Evolutionary conservation across 768 basidiomycete species (phyloP).

Genomic region (Phaffia australis): DNA sequence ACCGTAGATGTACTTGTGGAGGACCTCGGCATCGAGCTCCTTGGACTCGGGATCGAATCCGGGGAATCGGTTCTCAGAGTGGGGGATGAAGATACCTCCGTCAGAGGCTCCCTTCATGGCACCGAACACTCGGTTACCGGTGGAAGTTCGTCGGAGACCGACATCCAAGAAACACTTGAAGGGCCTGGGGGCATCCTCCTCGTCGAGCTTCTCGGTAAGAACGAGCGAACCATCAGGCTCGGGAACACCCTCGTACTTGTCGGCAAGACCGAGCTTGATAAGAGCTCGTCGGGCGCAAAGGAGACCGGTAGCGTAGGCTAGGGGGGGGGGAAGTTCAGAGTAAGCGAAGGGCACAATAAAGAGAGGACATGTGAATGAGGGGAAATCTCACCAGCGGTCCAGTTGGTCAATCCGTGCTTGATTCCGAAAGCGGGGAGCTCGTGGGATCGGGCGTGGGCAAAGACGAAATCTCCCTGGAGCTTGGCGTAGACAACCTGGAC

Average conservation of each 20-base stretch:
- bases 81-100: conserved; percentile 95
- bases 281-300: conserved; percentile 89
- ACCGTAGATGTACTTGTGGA: conserved; percentile 63
- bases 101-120: conserved; percentile 98
- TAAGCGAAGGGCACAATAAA: not conserved
- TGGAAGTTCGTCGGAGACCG: conserved; percentile 93
- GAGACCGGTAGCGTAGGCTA: conserved; percentile 94
- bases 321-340: not conserved
- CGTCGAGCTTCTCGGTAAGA: conserved; percentile 74
- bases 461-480: conserved; percentile 77
- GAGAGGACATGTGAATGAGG: not conserved
- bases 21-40: conserved; percentile 79
- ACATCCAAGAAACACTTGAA: conserved; percentile 99
- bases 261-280: conserved; percentile 86
- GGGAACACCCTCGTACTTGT: conserved; percentile 89
- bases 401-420: conserved; percentile 96
- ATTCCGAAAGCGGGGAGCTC: conserved; percentile 95
- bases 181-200: conserved; percentile 89
- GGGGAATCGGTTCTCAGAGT: conserved; percentile 95
- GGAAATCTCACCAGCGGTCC: conserved; percentile 67
- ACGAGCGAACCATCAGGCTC: conserved; percentile 81
- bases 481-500: conserved; percentile 86
- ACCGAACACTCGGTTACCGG: conserved; percentile 93
- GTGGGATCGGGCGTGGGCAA: conserved; percentile 73
- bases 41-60: conserved; percentile 90